Evolutionary conservation across 2,329 filamentous ascomycete species (phyloP), one percentile per base, ranked within the genome.

Genomic region (Cercospora sp.): DNA sequence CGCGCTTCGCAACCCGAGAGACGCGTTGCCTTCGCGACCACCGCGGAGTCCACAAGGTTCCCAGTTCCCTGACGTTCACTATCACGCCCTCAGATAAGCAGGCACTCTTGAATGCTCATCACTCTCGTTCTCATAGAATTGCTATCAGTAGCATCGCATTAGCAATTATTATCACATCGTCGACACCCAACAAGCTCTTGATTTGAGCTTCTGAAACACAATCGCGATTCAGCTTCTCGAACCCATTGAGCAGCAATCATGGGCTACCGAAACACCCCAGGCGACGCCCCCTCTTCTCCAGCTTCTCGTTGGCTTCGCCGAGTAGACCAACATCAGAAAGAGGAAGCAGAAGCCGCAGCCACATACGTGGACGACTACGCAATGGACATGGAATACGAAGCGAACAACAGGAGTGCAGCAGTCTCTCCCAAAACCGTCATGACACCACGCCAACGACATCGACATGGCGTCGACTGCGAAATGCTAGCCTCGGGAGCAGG

Each of bases 231-330:
- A 51, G 45, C 45, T 51, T 24, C 45, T 5, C 10, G 21, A 49
- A 6, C 43, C 40, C 18, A 49, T 49, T 49, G 43, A 13, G 5
- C 45, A 5, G 18, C 18, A 3, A 51, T 6, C 9, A 64, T 64
- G 62, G 62, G 62, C 3, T 64, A 40, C 16, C 62, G 51, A n/a
- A 58, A 58, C 24, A 34, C 62, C 6, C 12, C 53, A 58, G 13
- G 16, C 21, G 51, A 57, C 32, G 32, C 51, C 26, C 60, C 65
- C 3, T 60, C 65, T 6, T 67, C 65, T 6, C 65, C 65, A 16
- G 65, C 65, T 3, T 67, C 65, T 16, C 59, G 37, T 10, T 67
- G 65, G 51, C 60, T 63, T 13, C 60, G 60, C 2, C 65, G 65
- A 6, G 21, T 26, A 45, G 60, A 67, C 34, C 59, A 32, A 13